Base-by-base conservation (phyloP, 2,329 filamentous ascomycete species). In the Trichoderma semiorbis region DNA sequence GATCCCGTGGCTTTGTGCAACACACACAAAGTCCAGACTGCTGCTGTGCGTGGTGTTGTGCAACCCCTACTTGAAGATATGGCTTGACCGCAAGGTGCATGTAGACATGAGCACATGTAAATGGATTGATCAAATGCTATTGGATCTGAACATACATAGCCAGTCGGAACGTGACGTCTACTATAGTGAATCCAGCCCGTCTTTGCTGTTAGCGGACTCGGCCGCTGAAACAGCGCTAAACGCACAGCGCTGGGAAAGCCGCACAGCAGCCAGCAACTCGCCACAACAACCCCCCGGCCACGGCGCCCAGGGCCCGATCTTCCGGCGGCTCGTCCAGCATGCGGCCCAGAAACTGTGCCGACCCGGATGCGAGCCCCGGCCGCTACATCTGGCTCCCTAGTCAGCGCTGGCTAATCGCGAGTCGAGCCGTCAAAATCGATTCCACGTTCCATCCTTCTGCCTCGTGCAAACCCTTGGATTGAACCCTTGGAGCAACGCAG, bases 231-330 rank as follows among this genome's bases (percentile, higher is more conserved):
- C 64, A 67, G 50, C 50, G 21, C 64, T 30, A 14, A 6, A 12
- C 26, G 36, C 36, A 64, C 21, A 28, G 62, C 39, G 16, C 18
- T 10, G n/a, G 43, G n/a, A 5, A 26, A 18, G 16, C 11, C 32
- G 10, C 26, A 21, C 18, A 39, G 26, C 47, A 68, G 32, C 65
- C 50, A 16, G 21, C 24, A 32, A 32, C 55, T 26, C 7, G 55
- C 55, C 55, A 32, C 28, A 30, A 14, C 28, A 21, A 18, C 55
- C 53, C 26, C 43, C 28, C 66, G 66, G 66, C 26, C 26, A 24
- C 66, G 66, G 66, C 66, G 66, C 30, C 39, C 39, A 36, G 60
- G 34, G 55, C 57, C 66, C 66, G 66, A 62, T 61, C 55, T 69
- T 61, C 66, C 66, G 66, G 66, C 57, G 55, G 53, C 65, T 68